Evolutionary conservation across 768 basidiomycete genomes (phyloP), one percentile per base, ranked within the genome.

Genomic region (Mycena albidolilacea): DNA sequence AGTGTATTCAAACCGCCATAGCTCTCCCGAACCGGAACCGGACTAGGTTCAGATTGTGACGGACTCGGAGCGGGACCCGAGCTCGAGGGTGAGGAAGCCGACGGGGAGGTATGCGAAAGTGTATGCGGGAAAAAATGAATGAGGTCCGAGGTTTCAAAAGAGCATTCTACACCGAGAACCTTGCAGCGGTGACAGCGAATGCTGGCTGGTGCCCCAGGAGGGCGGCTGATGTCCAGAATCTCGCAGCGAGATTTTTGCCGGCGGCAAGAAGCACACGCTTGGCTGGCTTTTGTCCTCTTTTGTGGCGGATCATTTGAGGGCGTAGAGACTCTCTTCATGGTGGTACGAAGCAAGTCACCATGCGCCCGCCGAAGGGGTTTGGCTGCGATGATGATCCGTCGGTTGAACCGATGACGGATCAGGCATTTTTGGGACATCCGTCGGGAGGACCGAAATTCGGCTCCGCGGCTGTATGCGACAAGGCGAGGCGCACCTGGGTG

Each of bases 131-230:
- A 38, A 17, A 80, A 71, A 62, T 77, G 79, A 41, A 80, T 80
- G 39, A 79, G 73, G 54, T 79, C 75, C 1, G 81, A 79, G 50
- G 67, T 82, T 63, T 87, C 86, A 60, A 88, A 88, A 1, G 88
- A 89, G 73, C 87, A 88, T 37, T 83, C 67, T 21, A 87, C 79
- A 65, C 78, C 81, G 62, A 88, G 81, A 21, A 89, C 87, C 76
- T 86, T 85, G 75, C 88, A 88, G 17, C 87, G 85, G 69, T 88
- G 87, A 48, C 87, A 88, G 44, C 85, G 84, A 23, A 84, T 75
- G 23, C 46, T 43, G 15, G 65, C 43, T 23, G 41, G 61, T 4
- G 39, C 30, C 15, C 73, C 73, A 37, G 57, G 57, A 7, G 63
- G 60, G 37, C 9, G 30, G 41, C 44, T 35, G n/a, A 74, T 59